phyloP scores from a whole-genome alignment of 2,329 filamentous ascomycete genomes.

The Colletotrichum paranaense region DNA sequence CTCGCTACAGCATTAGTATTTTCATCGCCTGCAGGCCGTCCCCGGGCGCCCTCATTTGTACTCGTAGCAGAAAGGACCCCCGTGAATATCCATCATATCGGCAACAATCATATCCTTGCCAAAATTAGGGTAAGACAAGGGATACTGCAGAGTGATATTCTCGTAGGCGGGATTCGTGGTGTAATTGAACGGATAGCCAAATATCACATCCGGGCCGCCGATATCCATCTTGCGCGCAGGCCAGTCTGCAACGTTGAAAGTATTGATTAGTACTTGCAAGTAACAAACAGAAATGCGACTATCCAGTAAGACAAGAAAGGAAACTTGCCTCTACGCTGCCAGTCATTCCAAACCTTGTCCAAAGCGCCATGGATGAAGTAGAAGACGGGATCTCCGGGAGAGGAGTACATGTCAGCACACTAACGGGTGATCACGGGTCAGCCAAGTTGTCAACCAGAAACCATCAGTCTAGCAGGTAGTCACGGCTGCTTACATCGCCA shows the following conservation, averaged over 20 bases:
- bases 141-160: neutral
- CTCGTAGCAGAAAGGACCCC: neutral
- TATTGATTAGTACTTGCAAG: neutral
- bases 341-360: neutral
- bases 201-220: neutral
- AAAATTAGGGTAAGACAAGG: neutral
- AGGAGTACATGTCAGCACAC: neutral
- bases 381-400: neutral
- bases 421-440: neutral
- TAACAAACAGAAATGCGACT: neutral
- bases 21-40: too few species aligned
- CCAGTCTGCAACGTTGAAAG: neutral
- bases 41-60: neutral
- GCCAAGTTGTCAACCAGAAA: neutral
- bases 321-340: neutral
- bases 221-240: neutral
- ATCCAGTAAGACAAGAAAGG: neutral
- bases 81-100: neutral
- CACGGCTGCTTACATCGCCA: neutral
- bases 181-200: neutral
- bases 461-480: neutral
- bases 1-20: too few species aligned
- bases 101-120: neutral
- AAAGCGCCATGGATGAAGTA: neutral
- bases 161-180: neutral